Percentiles rank a stretch among this genome's conserved stretches.
phyloP scores from a whole-genome alignment of 352 stramenopile genomes.

The Globisporangium mamillatum region DNA sequence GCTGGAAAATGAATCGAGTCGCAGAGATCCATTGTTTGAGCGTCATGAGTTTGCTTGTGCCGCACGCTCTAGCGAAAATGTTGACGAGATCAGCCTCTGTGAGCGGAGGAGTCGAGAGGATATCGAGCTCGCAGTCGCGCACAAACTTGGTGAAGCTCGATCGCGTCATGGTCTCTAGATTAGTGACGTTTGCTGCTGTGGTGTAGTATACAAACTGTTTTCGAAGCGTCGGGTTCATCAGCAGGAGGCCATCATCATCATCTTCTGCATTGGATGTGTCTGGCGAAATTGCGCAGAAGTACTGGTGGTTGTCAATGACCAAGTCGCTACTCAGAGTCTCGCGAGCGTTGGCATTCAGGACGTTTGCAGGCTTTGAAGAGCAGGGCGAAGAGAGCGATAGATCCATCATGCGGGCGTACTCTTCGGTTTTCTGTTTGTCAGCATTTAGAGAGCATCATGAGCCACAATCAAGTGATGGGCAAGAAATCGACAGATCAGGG shows the following conservation, averaged over 20 bases:
- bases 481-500: neutral
- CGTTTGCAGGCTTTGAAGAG: neutral
- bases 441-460: neutral
- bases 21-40: slow-evolving; percentile 53
- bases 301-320: neutral
- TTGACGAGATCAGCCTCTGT: slow-evolving; percentile 56
- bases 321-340: neutral
- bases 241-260: slow-evolving; percentile 20
- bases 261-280: neutral
- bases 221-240: slow-evolving; percentile 55
- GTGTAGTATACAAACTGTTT: slow-evolving; percentile 70
- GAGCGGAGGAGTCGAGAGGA: slow-evolving; percentile 26
- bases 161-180: slow-evolving; percentile 58
- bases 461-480: neutral
- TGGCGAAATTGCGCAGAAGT: neutral
- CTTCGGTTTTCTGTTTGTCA: slow-evolving; percentile 25
- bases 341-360: neutral
- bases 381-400: slow-evolving; percentile 26
- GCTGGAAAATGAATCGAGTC: slow-evolving; percentile 44
- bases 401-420: slow-evolving; percentile 41
- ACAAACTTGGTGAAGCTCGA: slow-evolving; percentile 67
- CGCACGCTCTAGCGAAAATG: slow-evolving; percentile 38
- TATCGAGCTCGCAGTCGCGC: slow-evolving; percentile 53
- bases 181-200: slow-evolving; percentile 57
- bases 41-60: slow-evolving; percentile 38